These are phyloP conservation scores for Penicillium canariense DNA, from an alignment of 495 filamentous ascomycete genomes.

Conservation along the genomic window DNA sequence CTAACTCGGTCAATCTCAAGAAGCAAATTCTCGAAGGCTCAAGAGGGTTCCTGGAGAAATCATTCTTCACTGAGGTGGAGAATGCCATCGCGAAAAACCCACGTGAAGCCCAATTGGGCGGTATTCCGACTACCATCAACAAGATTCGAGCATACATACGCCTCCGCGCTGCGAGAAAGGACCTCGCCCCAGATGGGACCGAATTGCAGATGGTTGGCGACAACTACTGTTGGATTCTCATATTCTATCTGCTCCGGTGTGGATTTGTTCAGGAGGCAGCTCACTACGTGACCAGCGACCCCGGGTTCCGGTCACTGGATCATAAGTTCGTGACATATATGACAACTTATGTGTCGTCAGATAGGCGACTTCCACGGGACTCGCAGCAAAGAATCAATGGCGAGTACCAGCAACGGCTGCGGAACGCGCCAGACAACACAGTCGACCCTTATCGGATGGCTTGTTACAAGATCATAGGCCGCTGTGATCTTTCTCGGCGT, in stretches of 20 bases:
- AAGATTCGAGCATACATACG: constrained; percentile 91
- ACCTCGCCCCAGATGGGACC: constrained; percentile 71
- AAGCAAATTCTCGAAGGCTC: constrained; percentile 77
- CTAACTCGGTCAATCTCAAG: constrained; percentile 57
- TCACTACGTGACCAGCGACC: constrained; percentile 77
- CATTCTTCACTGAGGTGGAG: constrained; percentile 71
- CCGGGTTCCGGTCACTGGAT: constrained; percentile 83
- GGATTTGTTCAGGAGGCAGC: constrained; percentile 82
- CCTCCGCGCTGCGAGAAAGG: constrained; percentile 69
- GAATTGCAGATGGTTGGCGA: constrained; percentile 67
- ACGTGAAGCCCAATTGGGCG: constrained; percentile 83
- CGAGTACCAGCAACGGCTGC: constrained; percentile 80
- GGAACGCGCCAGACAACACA: constrained; percentile 80
- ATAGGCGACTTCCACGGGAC: constrained; percentile 66
- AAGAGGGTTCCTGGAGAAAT: constrained; percentile 68
- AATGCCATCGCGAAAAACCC: constrained; percentile 75
- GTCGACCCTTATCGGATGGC: constrained; percentile 95
- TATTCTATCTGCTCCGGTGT: constrained; percentile 88
- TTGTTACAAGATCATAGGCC: constrained; percentile 96
- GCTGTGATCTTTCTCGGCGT: constrained; percentile 80
- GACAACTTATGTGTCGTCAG: constrained; percentile 70
- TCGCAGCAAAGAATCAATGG: constrained; percentile 81
- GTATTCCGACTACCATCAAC: constrained; percentile 79
- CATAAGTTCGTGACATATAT: constrained; percentile 89
- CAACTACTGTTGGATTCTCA: constrained; percentile 88